Base-by-base conservation (phyloP, 2,329 filamentous ascomycete genomes). In the Lachnellula cervina region DNA sequence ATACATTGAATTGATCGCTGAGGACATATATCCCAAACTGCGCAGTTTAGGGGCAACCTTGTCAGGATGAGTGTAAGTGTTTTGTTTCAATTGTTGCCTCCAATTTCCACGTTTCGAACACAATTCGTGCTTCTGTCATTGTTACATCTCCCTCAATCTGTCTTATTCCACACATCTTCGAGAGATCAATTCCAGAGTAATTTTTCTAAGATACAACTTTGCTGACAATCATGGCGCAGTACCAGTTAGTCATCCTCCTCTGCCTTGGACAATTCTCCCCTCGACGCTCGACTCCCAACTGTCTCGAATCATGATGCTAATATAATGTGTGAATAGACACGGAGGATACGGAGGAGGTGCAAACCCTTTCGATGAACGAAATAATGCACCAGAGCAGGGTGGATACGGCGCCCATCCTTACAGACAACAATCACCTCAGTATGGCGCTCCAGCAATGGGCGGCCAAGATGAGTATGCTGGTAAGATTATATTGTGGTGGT, bases 281-380 rank as follows among this genome's bases (percentile, higher is more conserved):
- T 17, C 49, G 23, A 8, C 43, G 4, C 48, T 50, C 40, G 16
- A 45, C 14, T n/a, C n/a, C 38, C 13, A 13, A 25, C 2, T 25
- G 6, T 3, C 5, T 23, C n/a, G 17, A 44, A 44, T 5, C 13
- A 16, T 21, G 7, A 43, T 46, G 32, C 28, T 45, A 45, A 51
- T 16, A 47, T 58, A 43, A 37, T n/a, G 19, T 11, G n/a, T 52
- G 28, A 51, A 53, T 51, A 84, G 80, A 72, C 83, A 84, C 74
- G 77, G 78, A 59, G 77, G n/a, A 23, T 23, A 23, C 21, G 21
- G 77, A 60, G 75, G 74, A 55, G 72, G 72, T 63, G 70, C 73
- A 58, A 84, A 86, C 71, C 82, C 82, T 54, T 86, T 80, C 65
- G 81, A 83, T 66, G 74, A 85, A 66, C 74, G 78, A 68, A 75